Evolutionary conservation across 2,329 filamentous ascomycete genomes (phyloP).

Genomic region (Talaromyces sp.): DNA sequence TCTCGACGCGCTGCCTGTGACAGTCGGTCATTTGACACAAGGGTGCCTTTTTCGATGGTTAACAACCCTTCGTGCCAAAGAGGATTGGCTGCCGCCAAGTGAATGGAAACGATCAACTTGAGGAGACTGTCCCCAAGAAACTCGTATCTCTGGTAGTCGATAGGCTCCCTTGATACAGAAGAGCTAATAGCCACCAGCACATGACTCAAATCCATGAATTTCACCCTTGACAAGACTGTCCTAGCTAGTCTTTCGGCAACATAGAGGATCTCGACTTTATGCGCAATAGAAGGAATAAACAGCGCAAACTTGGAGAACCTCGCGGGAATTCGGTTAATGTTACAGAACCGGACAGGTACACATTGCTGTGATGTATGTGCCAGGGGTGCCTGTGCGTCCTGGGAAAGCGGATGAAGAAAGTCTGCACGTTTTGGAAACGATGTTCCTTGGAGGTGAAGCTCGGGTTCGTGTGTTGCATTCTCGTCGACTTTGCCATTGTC

Average conservation of each 20-base stretch:
- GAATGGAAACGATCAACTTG: conserved; percentile 65
- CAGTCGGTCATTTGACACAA: conserved; percentile 72
- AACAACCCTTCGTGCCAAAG: conserved; percentile 73
- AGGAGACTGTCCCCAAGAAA: conserved; percentile 81
- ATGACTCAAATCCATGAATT: conserved; percentile 49
- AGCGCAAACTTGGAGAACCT: conserved; percentile 46
- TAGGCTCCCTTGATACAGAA: conserved; percentile 52
- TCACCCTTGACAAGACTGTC: conserved; percentile 49
- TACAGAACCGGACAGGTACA: conserved; percentile 17
- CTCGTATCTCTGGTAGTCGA: conserved; percentile 77
- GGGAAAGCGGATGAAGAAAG: conserved; percentile 22
- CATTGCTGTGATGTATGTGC: conserved; percentile 16
- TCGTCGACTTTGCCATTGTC: background rate
- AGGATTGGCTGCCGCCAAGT: conserved; percentile 56
- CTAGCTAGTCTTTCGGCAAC: conserved; percentile 56
- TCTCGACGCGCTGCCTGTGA: conserved; percentile 56
- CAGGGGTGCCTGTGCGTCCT: conserved; percentile 12
- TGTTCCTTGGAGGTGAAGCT: conserved; percentile 19
- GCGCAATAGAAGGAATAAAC: conserved; percentile 66
- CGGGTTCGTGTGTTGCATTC: conserved; percentile 5
- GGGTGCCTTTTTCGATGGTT: conserved; percentile 58
- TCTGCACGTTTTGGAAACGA: conserved; percentile 27
- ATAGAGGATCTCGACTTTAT: conserved; percentile 61
- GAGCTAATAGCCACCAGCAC: conserved; percentile 66
- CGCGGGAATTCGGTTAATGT: conserved; percentile 39